Evolutionary conservation across 176 grass and related monocot genomes (phyloP).

Genomic region (barley (Hordeum vulgare)): MorexV3_pseudomolecules_assembly NC_058518.1:507983917-507984416

Average conservation of each 20-base stretch:
- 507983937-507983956: not conserved
- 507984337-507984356: not conserved
- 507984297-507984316: not conserved
- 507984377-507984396: not conserved
- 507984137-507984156: conserved; percentile 17
- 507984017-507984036: not conserved
- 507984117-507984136: not conserved
- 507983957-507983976: not conserved
- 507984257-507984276: not conserved
- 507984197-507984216: not conserved
- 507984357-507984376: not conserved
- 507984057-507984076: not conserved
- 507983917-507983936: not conserved
- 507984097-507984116: not conserved
- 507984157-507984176: conserved; percentile 12
- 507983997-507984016: not conserved
- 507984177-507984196: not conserved
- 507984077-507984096: not conserved
- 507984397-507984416: not conserved
- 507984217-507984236: not conserved
- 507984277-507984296: not conserved
- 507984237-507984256: not conserved
- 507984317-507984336: not conserved
- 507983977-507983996: not conserved
- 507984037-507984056: not conserved